Evolutionary conservation across 1,284 basidiomycete genomes (phyloP), one percentile per base, ranked within the genome.

Genomic region (Heliocybe sulcata): DNA sequence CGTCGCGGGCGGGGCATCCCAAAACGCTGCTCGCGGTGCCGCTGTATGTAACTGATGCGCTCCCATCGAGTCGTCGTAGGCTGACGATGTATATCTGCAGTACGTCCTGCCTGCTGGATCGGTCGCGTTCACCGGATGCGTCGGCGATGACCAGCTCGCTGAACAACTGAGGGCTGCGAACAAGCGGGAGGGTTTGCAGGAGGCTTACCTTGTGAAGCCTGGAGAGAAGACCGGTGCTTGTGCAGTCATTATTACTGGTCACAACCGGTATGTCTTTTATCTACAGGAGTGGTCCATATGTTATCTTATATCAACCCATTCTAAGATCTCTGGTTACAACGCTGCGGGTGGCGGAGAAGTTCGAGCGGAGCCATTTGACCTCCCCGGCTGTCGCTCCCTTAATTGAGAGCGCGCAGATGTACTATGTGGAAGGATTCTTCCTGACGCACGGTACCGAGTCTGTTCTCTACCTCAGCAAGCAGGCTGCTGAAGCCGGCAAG

Each of bases 401-500:
- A 59, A 79, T 98, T 64, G 80, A 90, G 27, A 80, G 75, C 53
- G 95, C 95, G 56, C 87, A 91, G 67, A 82, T 85, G 69, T 97
- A 85, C 77, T 99, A 99, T 78, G 84, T 98, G 58, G 97, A 94
- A 65, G 96, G 97, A 19, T 99, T 90, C 80, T 98, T 99, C 85
- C 81, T 99, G 60, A 97, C 96, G 22, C 96, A 99, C 70, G 95
- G 95, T 54, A 69, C 83, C 57, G 85, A 87, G 63, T 82, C 82
- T 27, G 85, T 85, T 45, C 71, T 94, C 51, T 79, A 87, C 62
- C 69, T 99, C 55, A 87, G 90, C 67, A 85, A 92, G 71, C 84
- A 88, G 64, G 89, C 92, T n/a, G 84, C 90, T 16, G 75, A 77
- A 51, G 77, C 79, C 16, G 82, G 86, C 65, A 97, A 96, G 81